phyloP scores from a whole-genome alignment of 2,329 filamentous ascomycete species.

The Hypoxylon sp. region DNA sequence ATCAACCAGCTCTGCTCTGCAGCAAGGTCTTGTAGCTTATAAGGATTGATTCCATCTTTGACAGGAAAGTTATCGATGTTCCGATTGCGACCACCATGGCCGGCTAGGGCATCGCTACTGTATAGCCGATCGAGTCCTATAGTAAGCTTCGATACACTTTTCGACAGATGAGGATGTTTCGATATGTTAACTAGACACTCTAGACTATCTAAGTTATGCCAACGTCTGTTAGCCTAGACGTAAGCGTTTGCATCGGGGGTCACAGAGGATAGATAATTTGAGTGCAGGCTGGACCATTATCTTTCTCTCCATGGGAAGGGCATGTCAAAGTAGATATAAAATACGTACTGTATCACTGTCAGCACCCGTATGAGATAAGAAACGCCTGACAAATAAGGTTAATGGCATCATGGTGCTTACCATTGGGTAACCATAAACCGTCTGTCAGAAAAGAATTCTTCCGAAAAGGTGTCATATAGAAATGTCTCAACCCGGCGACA shows the following conservation, averaged over 20 bases:
- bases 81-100: constrained; percentile 21
- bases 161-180: constrained; percentile 38
- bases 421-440: constrained; percentile 48
- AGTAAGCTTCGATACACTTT: constrained; percentile 43
- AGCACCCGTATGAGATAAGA: constrained; percentile 7
- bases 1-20: constrained; percentile 49
- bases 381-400: neutral
- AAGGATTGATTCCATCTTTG: constrained; percentile 37
- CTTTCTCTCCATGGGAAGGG: neutral
- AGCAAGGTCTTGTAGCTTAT: constrained; percentile 42
- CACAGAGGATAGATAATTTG: neutral
- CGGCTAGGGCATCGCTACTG: constrained; percentile 41
- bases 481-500: constrained; percentile 43
- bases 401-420: constrained; percentile 12
- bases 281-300: neutral
- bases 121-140: constrained; percentile 49
- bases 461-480: constrained; percentile 45
- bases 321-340: neutral
- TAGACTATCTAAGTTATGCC: constrained; percentile 40
- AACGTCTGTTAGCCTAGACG: neutral
- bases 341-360: constrained; percentile 31
- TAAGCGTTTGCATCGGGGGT: neutral
- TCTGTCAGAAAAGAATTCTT: constrained; percentile 48
- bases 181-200: constrained; percentile 46
- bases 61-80: constrained; percentile 24